Percentiles rank a stretch among this genome's conserved stretches.
phyloP scores from a whole-genome alignment of 768 basidiomycete genomes.

The Pleurotus tuoliensis region DNA sequence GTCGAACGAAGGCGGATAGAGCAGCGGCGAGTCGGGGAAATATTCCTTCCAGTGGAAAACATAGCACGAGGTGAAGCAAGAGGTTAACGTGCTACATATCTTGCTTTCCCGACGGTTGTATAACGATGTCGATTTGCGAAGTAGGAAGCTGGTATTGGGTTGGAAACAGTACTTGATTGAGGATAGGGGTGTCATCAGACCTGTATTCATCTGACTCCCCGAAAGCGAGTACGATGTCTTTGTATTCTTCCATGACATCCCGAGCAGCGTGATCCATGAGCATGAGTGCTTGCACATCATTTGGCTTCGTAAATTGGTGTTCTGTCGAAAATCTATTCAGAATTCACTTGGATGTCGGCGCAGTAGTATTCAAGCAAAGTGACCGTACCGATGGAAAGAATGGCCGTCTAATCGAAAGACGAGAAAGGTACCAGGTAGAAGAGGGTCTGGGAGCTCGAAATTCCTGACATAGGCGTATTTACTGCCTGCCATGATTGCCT shows the following conservation, averaged over 20 bases:
- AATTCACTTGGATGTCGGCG: neutral
- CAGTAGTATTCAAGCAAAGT: neutral
- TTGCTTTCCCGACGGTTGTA: constrained; percentile 89
- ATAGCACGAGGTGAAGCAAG: constrained; percentile 88
- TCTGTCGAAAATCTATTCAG: constrained; percentile 71
- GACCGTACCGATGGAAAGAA: constrained; percentile 78
- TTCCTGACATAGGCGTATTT: constrained; percentile 86
- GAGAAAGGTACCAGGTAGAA: constrained; percentile 82
- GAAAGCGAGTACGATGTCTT: constrained; percentile 83
- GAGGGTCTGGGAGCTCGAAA: constrained; percentile 84
- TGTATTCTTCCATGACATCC: constrained; percentile 75
- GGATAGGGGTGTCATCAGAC: constrained; percentile 32
- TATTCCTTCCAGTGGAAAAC: constrained; percentile 81
- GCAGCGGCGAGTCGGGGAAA: constrained; percentile 68
- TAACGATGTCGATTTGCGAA: constrained; percentile 67
- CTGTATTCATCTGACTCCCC: constrained; percentile 98
- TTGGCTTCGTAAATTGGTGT: constrained; percentile 86
- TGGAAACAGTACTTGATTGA: neutral
- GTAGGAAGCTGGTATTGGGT: constrained; percentile 65
- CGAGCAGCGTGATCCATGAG: constrained; percentile 92
- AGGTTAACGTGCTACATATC: constrained; percentile 78
- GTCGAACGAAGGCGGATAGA: constrained; percentile 91
- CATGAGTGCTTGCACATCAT: constrained; percentile 79
- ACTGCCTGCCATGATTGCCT: constrained; percentile 76
- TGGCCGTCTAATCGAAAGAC: constrained; percentile 90